Conservation (phyloP, 1,139 yeast genomes). For the Candida sanyaensis region DNA sequence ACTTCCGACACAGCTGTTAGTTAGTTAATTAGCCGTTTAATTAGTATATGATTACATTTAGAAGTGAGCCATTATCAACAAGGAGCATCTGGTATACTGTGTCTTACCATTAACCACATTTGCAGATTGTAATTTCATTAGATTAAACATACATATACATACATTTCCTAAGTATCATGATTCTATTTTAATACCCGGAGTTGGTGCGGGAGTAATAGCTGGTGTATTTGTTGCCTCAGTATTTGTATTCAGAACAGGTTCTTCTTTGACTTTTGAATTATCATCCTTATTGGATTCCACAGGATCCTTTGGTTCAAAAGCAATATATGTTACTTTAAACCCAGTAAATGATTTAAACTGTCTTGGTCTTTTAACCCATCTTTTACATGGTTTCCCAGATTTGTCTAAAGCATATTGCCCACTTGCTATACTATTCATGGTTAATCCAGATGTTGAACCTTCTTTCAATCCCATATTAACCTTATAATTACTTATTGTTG, state of each 20-base stretch:
- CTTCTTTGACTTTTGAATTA: not conserved
- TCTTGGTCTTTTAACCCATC: conserved; percentile 51
- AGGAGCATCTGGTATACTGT: too few species aligned
- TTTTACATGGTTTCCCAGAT: conserved; percentile 49
- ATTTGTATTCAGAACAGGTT: not conserved
- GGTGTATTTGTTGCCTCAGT: conserved; percentile 1
- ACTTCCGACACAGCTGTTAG: too few species aligned
- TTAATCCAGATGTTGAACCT: conserved; percentile 43
- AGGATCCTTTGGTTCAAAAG: conserved; percentile 28
- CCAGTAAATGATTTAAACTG: conserved; percentile 64
- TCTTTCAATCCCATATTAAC: conserved; percentile 46
- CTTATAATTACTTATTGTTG: conserved; percentile 23
- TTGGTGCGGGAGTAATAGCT: conserved; percentile 1
- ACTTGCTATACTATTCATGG: conserved; percentile 37
- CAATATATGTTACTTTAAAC: conserved; percentile 45
- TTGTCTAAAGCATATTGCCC: conserved; percentile 42
- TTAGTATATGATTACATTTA: too few species aligned
- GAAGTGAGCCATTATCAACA: too few species aligned
- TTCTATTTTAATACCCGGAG: not conserved
- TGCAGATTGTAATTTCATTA: too few species aligned
- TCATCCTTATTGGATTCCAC: not conserved
- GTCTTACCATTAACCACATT: too few species aligned
- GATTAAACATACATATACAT: not conserved
- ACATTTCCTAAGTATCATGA: not conserved
- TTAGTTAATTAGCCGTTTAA: too few species aligned